Evolutionary conservation across 805 yeast species (phyloP).

Genomic region (Zygoascus biomembranicola): DNA sequence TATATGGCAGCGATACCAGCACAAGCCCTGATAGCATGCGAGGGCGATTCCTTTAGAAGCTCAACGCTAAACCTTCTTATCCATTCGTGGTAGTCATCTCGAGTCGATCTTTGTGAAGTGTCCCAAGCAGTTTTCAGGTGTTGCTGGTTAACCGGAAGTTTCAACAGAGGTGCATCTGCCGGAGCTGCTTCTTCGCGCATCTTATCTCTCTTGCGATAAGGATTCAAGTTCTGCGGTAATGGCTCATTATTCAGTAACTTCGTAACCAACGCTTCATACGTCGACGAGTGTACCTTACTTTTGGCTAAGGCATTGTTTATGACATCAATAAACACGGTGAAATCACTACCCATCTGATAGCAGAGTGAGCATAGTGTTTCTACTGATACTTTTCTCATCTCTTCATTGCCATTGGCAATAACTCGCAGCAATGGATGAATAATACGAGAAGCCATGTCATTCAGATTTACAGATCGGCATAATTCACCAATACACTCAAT

Average conservation of each 20-base stretch:
- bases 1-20: conserved; percentile 81
- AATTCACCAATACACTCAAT: conserved; percentile 77
- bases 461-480: conserved; percentile 60
- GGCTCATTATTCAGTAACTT: conserved; percentile 79
- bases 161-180: conserved; percentile 61
- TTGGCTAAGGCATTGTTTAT: conserved; percentile 53
- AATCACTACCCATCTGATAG: conserved; percentile 75
- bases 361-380: conserved; percentile 68
- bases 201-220: conserved; percentile 41
- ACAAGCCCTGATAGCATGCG: conserved; percentile 90
- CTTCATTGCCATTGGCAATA: conserved; percentile 44
- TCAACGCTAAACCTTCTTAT: conserved; percentile 78
- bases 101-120: conserved; percentile 76
- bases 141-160: conserved; percentile 61
- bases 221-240: conserved; percentile 63
- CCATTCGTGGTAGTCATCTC: conserved; percentile 99
- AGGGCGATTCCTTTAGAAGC: conserved; percentile 82
- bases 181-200: conserved; percentile 36
- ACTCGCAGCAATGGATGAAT: conserved; percentile 79
- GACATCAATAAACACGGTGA: conserved; percentile 76
- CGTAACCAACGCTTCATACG: conserved; percentile 73
- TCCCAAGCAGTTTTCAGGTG: conserved; percentile 82
- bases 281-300: conserved; percentile 58
- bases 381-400: conserved; percentile 55
- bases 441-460: conserved; percentile 85